Evolutionary conservation across 1,284 basidiomycete species (phyloP).

Genomic region (Puccinia coronata): DNA sequence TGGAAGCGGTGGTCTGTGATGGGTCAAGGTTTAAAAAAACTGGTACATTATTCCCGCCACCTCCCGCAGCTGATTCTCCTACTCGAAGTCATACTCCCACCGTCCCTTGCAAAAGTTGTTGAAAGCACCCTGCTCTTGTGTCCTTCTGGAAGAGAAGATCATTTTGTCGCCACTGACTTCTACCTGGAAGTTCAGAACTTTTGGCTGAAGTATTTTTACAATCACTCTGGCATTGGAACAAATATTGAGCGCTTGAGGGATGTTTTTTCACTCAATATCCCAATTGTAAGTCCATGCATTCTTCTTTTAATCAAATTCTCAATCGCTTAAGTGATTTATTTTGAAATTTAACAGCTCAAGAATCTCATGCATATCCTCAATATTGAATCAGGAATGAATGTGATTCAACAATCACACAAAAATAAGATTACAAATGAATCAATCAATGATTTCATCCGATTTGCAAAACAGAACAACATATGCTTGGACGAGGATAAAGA

Average conservation of each 20-base stretch:
- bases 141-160: neutral
- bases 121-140: conserved; percentile 12
- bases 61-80: conserved; percentile 17
- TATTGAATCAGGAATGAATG: neutral
- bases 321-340: neutral
- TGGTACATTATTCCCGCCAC: conserved; percentile 25
- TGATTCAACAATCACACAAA: neutral
- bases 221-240: conserved; percentile 22
- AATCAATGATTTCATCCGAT: neutral
- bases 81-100: conserved; percentile 3
- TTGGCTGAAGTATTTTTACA: conserved; percentile 36
- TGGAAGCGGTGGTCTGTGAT: conserved; percentile 23
- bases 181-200: conserved; percentile 24
- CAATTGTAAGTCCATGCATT: too few species aligned
- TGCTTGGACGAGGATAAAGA: neutral
- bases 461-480: neutral
- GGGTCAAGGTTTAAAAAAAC: conserved; percentile 24
- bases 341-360: neutral
- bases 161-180: conserved; percentile 29
- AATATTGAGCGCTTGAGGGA: neutral
- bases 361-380: neutral
- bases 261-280: neutral
- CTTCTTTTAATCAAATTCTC: too few species aligned
- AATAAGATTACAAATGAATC: neutral
- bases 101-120: conserved; percentile 4